A percentile compares a stretch with the other conserved stretches of the same genome.
Conservation (phyloP, 805 yeast species). For the Kuraishia hungarica region DNA sequence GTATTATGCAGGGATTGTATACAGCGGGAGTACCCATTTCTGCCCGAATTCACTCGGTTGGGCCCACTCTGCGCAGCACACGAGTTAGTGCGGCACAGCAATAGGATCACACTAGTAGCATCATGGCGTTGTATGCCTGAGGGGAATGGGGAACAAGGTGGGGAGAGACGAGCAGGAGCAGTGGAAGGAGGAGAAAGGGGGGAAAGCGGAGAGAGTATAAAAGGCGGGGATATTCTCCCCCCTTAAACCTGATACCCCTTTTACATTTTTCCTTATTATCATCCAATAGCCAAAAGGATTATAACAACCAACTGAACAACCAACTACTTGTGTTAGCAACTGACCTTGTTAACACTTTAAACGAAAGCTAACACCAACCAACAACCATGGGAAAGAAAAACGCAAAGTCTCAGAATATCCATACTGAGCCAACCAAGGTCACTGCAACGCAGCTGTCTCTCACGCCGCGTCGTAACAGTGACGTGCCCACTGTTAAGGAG, state of each 20-base stretch:
- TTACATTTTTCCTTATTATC: too few relatives aligned
- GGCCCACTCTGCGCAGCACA: too few relatives aligned
- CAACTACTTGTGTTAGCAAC: background rate
- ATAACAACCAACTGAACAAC: background rate
- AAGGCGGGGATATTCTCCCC: background rate
- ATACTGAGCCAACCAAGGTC: conserved; percentile 3
- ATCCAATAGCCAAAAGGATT: background rate
- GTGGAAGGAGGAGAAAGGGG: background rate
- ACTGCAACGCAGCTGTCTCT: background rate
- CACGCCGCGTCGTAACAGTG: background rate
- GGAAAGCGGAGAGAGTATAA: too few relatives aligned
- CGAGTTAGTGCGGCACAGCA: too few relatives aligned
- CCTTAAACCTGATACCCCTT: too few relatives aligned
- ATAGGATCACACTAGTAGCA: too few relatives aligned
- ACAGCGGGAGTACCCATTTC: too few relatives aligned
- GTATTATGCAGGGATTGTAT: background rate
- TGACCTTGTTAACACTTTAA: background rate
- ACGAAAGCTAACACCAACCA: background rate
- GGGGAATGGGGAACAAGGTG: background rate
- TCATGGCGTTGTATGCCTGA: background rate
- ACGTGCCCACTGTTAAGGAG: conserved; percentile 11
- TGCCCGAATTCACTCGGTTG: too few relatives aligned
- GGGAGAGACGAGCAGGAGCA: background rate
- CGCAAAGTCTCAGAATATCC: background rate
- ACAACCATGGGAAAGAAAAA: conserved; percentile 1